A percentile compares a stretch with the other conserved stretches of the same genome.
These are phyloP conservation scores for Sphaerulina vaccinii DNA, from an alignment of 2,329 filamentous ascomycete genomes.

Conservation along the genomic window DNA sequence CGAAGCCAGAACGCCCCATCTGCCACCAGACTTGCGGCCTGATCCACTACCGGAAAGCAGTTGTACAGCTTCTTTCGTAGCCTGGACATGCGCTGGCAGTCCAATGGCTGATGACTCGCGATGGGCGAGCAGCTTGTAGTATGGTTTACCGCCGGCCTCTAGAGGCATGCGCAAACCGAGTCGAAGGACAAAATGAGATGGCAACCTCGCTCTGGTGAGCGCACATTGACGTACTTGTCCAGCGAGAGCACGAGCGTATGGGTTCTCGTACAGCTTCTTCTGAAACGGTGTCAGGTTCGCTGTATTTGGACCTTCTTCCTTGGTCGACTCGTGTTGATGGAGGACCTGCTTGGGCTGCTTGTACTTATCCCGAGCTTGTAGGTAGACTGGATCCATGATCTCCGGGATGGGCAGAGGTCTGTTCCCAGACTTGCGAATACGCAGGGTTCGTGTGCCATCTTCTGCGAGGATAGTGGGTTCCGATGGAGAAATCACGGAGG, in stretches of 20 bases:
- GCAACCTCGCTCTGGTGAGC: conserved; percentile 52
- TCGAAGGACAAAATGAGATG: conserved; percentile 62
- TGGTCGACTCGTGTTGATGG: conserved; percentile 10
- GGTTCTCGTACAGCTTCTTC: conserved; percentile 59
- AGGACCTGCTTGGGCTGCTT: conserved; percentile 46
- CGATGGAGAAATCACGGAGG: background rate
- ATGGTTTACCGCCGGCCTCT: background rate
- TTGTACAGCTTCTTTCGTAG: conserved; percentile 23
- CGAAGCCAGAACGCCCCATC: conserved; percentile 11
- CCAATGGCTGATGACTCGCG: background rate
- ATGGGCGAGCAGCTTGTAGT: background rate
- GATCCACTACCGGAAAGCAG: conserved; percentile 15
- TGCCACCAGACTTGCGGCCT: background rate
- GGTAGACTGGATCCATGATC: conserved; percentile 47
- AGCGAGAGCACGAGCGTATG: conserved; percentile 64
- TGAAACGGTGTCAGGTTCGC: conserved; percentile 53
- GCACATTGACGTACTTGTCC: conserved; percentile 59
- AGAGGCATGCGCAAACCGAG: conserved; percentile 56
- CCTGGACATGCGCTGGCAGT: conserved; percentile 26
- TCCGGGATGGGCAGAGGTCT: conserved; percentile 49
- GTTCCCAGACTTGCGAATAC: conserved; percentile 37
- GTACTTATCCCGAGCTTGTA: conserved; percentile 38
- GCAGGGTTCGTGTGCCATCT: conserved; percentile 34
- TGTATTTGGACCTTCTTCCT: conserved; percentile 38
- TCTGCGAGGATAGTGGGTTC: conserved; percentile 2